phyloP scores from a whole-genome alignment of 768 basidiomycete genomes.

The Hortiboletus flavorubellus region DNA sequence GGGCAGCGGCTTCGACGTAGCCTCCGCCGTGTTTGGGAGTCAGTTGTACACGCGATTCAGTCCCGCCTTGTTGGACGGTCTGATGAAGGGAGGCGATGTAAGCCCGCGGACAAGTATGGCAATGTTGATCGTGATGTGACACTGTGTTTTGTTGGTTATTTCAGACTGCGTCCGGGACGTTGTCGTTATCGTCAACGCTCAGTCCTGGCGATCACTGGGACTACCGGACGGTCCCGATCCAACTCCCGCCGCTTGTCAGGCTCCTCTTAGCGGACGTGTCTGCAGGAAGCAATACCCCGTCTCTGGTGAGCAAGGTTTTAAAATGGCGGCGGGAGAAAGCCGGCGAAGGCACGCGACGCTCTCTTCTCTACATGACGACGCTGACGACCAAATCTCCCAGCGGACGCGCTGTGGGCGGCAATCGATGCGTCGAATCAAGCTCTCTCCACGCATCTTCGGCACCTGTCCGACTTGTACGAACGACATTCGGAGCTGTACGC shows the following conservation, averaged over 20 bases:
- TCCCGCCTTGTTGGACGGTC: slow-evolving; percentile 40
- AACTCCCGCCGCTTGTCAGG: slow-evolving; percentile 78
- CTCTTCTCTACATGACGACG: neutral
- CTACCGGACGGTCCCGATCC: slow-evolving; percentile 62
- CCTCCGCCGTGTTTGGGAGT: slow-evolving; percentile 91
- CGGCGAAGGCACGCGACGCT: slow-evolving; percentile 43
- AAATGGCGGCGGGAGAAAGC: slow-evolving; percentile 76
- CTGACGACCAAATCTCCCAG: slow-evolving; percentile 33
- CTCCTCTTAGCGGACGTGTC: slow-evolving; percentile 95
- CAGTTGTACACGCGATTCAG: slow-evolving; percentile 90
- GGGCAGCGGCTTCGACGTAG: slow-evolving; percentile 96
- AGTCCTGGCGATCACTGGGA: slow-evolving; percentile 66
- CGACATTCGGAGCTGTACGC: slow-evolving; percentile 49
- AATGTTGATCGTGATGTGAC: slow-evolving; percentile 1
- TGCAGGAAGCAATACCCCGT: slow-evolving; percentile 94
- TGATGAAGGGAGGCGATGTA: slow-evolving; percentile 26
- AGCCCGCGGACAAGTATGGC: slow-evolving; percentile 1
- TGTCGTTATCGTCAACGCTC: slow-evolving; percentile 50
- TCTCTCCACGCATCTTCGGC: slow-evolving; percentile 49
- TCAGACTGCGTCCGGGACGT: slow-evolving; percentile 13
- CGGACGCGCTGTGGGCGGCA: slow-evolving; percentile 60
- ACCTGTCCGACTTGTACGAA: slow-evolving; percentile 48
- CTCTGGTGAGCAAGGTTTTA: slow-evolving; percentile 86
- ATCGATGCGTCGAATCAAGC: slow-evolving; percentile 62
- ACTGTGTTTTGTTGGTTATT: neutral